Base-by-base conservation (phyloP, 441 rosid species). In the Brassica balearica region DNA sequence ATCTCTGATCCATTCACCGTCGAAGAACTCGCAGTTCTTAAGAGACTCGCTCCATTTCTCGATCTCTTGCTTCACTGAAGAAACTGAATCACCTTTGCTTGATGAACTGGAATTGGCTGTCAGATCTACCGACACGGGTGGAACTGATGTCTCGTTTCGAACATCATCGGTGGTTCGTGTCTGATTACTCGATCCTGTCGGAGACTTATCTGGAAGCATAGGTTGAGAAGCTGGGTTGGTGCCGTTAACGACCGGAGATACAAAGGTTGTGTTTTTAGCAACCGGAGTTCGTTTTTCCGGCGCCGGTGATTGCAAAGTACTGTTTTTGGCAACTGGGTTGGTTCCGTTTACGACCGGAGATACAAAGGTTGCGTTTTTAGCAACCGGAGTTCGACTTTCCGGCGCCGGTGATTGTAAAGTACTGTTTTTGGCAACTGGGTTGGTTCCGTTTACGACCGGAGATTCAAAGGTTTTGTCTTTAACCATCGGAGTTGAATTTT, bases 1-100 rank as follows among this genome's bases (percentile, higher is more conserved):
- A 75, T 91, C 89, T 7, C 1, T 70, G 15, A 89, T 84, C 97
- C 97, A 92, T 12, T 75, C 77, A 11, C 97, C 97, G 38, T 87
- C 84, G 77, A 87, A 91, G 75, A 91, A 71, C 77, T 89, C 83
- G 12, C 97, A 90, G 11, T 80, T 22, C 59, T 71, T 85, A 72
- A 84, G 6, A 53, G 60, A 74, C 20, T 78, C 83, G 19, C 81
- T 75, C 85, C 85, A 82, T 32, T 51, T 81, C 71, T 76, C 74
- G 8, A 81, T 81, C 83, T 83, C 87, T 78, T 83, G 86, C 64
- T 87, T 82, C 73, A 68, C 81, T 69, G 61, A 23, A 22, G 10
- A 23, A 22, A 60, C 84, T 11, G 85, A 48, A 48, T 14, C 76
- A 48, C 64, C 73, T 53, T 41, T 81, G 36, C 77, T 70, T 0